Evolutionary conservation across 1,139 yeast species (phyloP).

Genomic region (Candida anutae): DNA sequence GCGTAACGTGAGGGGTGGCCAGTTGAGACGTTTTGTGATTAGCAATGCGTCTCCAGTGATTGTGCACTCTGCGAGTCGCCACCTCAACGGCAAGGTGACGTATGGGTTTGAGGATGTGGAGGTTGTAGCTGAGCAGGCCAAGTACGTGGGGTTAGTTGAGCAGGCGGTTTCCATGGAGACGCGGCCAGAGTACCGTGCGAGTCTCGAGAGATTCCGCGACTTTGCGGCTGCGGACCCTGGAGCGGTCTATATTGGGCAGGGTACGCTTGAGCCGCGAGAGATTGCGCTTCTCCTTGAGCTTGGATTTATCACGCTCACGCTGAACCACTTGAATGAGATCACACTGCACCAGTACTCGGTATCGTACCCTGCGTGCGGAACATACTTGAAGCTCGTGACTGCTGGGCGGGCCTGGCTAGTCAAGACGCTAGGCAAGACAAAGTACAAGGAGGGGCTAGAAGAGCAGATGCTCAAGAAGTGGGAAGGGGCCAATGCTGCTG

Average conservation of each 20-base stretch:
- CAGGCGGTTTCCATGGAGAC: constrained; percentile 5
- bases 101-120: constrained; percentile 42
- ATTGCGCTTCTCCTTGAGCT: constrained; percentile 30
- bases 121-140: constrained; percentile 21
- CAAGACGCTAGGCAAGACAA: constrained; percentile 31
- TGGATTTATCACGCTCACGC: constrained; percentile 50
- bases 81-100: constrained; percentile 28
- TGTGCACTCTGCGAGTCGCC: constrained; percentile 27
- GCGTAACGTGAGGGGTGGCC: constrained; percentile 24
- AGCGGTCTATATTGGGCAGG: constrained; percentile 21
- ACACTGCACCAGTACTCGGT: constrained; percentile 40
- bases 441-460: constrained; percentile 50
- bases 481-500: constrained; percentile 29
- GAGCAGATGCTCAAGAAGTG: constrained; percentile 40
- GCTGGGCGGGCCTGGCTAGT: constrained; percentile 45
- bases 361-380: constrained; percentile 58
- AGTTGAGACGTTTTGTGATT: constrained; percentile 30
- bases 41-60: constrained; percentile 41
- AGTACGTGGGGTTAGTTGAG: constrained; percentile 15
- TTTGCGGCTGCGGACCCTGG: constrained; percentile 23
- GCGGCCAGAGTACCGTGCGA: constrained; percentile 2
- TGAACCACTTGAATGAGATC: constrained; percentile 42
- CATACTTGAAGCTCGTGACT: constrained; percentile 41
- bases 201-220: constrained; percentile 16
- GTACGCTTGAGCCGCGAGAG: constrained; percentile 20